phyloP scores from a whole-genome alignment of 345 rosid species.

The Microthlaspi erraticum region DNA sequence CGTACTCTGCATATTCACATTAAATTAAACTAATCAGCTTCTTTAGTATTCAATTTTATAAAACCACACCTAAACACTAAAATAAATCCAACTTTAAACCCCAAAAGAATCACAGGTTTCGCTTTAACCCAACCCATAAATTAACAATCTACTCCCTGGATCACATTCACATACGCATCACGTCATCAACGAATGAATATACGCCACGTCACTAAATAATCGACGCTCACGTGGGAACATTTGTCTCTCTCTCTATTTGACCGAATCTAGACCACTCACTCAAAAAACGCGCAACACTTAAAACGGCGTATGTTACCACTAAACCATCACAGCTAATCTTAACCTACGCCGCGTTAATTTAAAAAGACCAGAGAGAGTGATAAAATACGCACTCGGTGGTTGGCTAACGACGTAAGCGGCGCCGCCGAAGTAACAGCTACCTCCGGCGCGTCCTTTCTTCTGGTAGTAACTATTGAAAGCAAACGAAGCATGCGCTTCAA shows the following conservation, averaged over 20 bases:
- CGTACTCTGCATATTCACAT: conserved; percentile 58
- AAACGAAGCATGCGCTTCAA: conserved; percentile 92
- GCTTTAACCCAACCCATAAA: not conserved
- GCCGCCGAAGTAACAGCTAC: conserved; percentile 87
- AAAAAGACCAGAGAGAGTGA: not conserved
- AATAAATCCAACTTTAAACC: not conserved
- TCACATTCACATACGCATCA: not conserved
- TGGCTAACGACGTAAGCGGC: conserved; percentile 81
- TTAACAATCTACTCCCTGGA: not conserved
- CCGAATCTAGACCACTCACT: conserved; percentile 7
- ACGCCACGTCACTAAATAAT: conserved; percentile 2
- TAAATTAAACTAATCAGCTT: conserved; percentile 25
- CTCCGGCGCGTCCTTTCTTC: conserved; percentile 67
- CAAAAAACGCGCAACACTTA: conserved; percentile 27
- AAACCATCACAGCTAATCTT: not conserved
- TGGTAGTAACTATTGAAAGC: conserved; percentile 96
- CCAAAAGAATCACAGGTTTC: conserved; percentile 36
- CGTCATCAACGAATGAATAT: not conserved
- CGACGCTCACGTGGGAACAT: conserved; percentile 41
- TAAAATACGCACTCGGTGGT: conserved; percentile 70
- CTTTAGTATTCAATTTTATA: not conserved
- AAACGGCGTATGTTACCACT: conserved; percentile 7
- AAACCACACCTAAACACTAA: not conserved
- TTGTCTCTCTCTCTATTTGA: not conserved
- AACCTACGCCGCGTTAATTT: not conserved